Percentiles rank a stretch among this genome's conserved stretches.
phyloP scores from a whole-genome alignment of 2,329 filamentous ascomycete genomes.

The Mycosphaerella sp. region DNA sequence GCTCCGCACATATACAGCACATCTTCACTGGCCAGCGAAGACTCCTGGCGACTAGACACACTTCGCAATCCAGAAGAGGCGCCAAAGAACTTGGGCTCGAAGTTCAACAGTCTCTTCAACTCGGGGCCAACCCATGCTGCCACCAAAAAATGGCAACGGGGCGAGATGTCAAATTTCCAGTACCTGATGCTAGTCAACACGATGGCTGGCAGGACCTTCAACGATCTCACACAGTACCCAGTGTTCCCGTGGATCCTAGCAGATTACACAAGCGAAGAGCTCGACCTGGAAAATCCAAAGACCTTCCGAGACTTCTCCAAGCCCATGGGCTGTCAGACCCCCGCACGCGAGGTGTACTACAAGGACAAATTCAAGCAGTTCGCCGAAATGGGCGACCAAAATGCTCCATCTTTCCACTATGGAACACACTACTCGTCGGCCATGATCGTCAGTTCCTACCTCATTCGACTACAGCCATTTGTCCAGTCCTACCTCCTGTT shows the following conservation, averaged over 20 bases:
- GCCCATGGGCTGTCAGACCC: conserved; percentile 89
- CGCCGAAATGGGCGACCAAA: conserved; percentile 76
- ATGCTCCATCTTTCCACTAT: conserved; percentile 81
- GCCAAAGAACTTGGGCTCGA: conserved; percentile 67
- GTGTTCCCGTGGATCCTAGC: conserved; percentile 97
- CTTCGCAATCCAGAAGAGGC: conserved; percentile 61
- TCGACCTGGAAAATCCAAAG: conserved; percentile 76
- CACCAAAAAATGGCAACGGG: conserved; percentile 83
- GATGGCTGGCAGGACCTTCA: conserved; percentile 93
- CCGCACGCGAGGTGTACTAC: conserved; percentile 68
- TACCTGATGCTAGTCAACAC: conserved; percentile 99
- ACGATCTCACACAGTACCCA: conserved; percentile 95
- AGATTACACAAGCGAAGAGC: conserved; percentile 88
- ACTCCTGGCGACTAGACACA: conserved; percentile 85
- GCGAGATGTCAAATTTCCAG: conserved; percentile 97
- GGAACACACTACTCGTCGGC: conserved; percentile 98
- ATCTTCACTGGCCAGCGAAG: conserved; percentile 63
- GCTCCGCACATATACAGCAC: conserved; percentile 66
- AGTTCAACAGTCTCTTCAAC: conserved; percentile 89
- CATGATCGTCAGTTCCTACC: conserved; percentile 96
- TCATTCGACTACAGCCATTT: conserved; percentile 92
- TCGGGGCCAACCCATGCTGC: conserved; percentile 73
- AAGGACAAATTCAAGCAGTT: conserved; percentile 79
- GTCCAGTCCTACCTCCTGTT: conserved; percentile 91
- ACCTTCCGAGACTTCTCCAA: conserved; percentile 89